phyloP scores from a whole-genome alignment of 2,329 filamentous ascomycete genomes.

The Trichoderma sp. region DNA sequence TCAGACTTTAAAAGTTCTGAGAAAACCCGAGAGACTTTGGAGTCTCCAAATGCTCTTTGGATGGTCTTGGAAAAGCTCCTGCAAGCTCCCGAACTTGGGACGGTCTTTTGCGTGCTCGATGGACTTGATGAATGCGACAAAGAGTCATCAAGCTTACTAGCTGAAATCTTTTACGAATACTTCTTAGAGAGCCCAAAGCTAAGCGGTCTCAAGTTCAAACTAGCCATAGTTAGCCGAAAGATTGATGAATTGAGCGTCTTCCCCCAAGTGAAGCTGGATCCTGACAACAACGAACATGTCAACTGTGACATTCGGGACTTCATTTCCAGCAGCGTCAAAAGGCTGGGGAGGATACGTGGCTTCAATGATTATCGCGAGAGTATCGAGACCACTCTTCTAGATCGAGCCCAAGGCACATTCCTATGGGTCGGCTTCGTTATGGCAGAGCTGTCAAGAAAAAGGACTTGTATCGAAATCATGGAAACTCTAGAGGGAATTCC shows the following conservation, averaged over 20 bases:
- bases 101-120: neutral
- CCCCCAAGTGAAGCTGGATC: neutral
- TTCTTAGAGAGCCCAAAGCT: neutral
- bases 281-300: neutral
- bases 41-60: neutral
- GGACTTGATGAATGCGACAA: neutral
- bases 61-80: neutral
- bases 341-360: neutral
- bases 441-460: neutral
- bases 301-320: neutral
- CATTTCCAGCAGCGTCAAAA: neutral
- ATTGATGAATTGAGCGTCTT: neutral
- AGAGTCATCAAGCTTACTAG: neutral
- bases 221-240: neutral
- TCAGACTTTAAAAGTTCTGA: neutral
- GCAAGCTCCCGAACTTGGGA: neutral
- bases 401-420: neutral
- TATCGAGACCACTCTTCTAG: neutral
- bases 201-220: neutral
- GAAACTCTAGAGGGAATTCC: neutral
- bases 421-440: neutral
- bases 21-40: neutral
- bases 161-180: neutral
- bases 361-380: neutral
- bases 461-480: neutral